Conservation (phyloP, 2,329 filamentous ascomycete species). For the Exophiala oligosperma region DNA sequence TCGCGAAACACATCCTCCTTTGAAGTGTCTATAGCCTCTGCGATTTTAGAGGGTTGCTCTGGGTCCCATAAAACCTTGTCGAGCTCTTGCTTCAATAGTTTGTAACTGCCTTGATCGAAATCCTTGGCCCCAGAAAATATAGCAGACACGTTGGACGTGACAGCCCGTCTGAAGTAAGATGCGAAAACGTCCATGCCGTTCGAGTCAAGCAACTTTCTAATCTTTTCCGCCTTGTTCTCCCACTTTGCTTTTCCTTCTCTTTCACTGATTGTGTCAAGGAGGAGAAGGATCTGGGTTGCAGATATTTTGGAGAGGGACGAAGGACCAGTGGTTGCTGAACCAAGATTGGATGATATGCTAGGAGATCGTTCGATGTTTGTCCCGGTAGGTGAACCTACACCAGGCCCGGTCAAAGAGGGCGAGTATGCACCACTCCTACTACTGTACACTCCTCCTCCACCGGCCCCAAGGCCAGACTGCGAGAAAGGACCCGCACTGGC, state of each 20-base stretch:
- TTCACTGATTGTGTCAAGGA: slow-evolving; percentile 92
- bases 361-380: slow-evolving; percentile 13
- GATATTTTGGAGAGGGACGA: slow-evolving; percentile 85
- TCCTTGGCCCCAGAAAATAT: slow-evolving; percentile 76
- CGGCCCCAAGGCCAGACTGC: slow-evolving; percentile 52
- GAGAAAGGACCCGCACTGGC: slow-evolving; percentile 53
- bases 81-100: slow-evolving; percentile 79
- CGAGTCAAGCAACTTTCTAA: slow-evolving; percentile 92
- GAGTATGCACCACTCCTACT: slow-evolving; percentile 57
- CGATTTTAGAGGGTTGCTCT: slow-evolving; percentile 84
- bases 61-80: slow-evolving; percentile 78
- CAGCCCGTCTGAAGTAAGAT: slow-evolving; percentile 90
- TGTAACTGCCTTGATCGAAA: slow-evolving; percentile 78
- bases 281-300: slow-evolving; percentile 89
- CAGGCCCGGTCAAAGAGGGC: slow-evolving; percentile 59
- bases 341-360: slow-evolving; percentile 32
- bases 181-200: slow-evolving; percentile 99
- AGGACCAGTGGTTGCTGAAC: slow-evolving; percentile 48
- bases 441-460: slow-evolving; percentile 54
- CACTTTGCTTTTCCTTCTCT: slow-evolving; percentile 90
- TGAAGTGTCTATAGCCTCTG: slow-evolving; percentile 85
- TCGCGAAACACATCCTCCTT: slow-evolving; percentile 94
- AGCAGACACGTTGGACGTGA: slow-evolving; percentile 85
- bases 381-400: slow-evolving; percentile 53
- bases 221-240: slow-evolving; percentile 86